Evolutionary conservation across 2,329 filamentous ascomycete genomes (phyloP), one percentile per base, ranked within the genome.

Genomic region (Diaporthe destruens): DNA sequence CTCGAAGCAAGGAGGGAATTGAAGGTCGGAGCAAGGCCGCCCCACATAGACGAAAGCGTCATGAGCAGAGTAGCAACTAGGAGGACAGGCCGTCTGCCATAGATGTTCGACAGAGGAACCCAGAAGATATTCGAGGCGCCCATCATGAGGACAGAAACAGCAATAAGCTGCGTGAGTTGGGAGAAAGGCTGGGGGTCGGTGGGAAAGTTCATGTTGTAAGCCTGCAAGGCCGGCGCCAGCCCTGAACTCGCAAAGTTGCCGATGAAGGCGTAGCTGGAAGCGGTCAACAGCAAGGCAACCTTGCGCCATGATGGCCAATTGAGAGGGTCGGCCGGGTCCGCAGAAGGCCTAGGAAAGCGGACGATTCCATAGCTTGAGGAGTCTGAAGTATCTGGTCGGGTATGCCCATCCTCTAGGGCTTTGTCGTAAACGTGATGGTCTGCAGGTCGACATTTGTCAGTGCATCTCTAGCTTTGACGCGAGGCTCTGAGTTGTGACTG

Each of bases 31-130:
- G 75, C 76, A 0, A 80, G 74, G 0, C 76, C 80, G 18, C 78
- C 77, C 78, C 80, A 81, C 0, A 78, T 53, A 0, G 78, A 76
- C 1, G 77, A 78, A 0, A 79, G 74, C 0, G 75, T 77, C 42
- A 81, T 77, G 0, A 82, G 66, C 0, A 80, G 72, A 1, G 80
- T 79, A 2, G 81, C 79, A 0, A 76, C 12, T 1, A 84, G 72
- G 0, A 84, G 72, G 1, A 82, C 75, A 0, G 79, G 79, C 0
- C 82, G 76, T 5, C 81, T 76, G 1, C 82, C 82, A 34, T 79
- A 74, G 32, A 79, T 77, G 54, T 83, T 83, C 0, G 82, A 79
- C 57, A 83, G 36, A 0, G 82, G 82, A 0, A 83, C 82, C 78
- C 81, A 82, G 61, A 78, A 76, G 16, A 83, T 78, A 11, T 83